These are phyloP conservation scores for Heteromeles arbutifolia DNA, from an alignment of 306 rosid genomes.

Conservation along the genomic window DNA sequence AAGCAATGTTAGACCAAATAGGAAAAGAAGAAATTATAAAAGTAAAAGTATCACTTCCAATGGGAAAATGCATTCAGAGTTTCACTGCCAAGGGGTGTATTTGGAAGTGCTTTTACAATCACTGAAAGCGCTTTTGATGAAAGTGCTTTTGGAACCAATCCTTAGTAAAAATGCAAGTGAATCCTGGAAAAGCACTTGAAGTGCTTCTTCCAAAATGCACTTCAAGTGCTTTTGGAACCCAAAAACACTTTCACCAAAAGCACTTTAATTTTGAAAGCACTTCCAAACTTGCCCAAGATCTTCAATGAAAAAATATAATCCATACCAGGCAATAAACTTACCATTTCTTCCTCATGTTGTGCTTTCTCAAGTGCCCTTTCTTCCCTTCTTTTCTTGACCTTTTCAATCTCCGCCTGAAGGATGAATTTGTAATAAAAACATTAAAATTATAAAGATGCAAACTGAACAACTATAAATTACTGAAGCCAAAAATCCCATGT, in stretches of 20 bases:
- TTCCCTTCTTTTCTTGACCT: constrained; percentile 97
- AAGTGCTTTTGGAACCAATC: too few relatives aligned
- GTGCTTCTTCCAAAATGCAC: too few relatives aligned
- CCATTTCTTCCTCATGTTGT: constrained; percentile 97
- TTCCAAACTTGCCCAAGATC: not conserved
- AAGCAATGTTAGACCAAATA: constrained; percentile 9
- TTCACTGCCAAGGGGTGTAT: too few relatives aligned
- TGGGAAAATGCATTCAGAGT: not conserved
- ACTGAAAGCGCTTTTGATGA: too few relatives aligned
- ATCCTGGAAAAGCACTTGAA: too few relatives aligned
- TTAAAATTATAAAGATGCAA: not conserved
- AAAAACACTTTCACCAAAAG: too few relatives aligned
- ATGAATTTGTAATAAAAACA: constrained; percentile 9
- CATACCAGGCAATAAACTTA: constrained; percentile 23
- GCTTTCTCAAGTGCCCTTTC: constrained; percentile 98
- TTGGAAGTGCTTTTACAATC: too few relatives aligned
- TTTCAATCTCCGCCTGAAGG: constrained; percentile 89
- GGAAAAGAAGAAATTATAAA: not conserved
- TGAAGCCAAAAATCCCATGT: not conserved
- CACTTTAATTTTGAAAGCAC: too few relatives aligned
- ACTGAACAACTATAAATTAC: not conserved
- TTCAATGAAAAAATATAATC: constrained; percentile 6
- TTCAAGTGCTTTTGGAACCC: too few relatives aligned
- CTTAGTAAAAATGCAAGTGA: too few relatives aligned
- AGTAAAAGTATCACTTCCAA: not conserved